Evolutionary conservation across 768 basidiomycete species (phyloP).

Genomic region (Lentinus tigrinus): DNA sequence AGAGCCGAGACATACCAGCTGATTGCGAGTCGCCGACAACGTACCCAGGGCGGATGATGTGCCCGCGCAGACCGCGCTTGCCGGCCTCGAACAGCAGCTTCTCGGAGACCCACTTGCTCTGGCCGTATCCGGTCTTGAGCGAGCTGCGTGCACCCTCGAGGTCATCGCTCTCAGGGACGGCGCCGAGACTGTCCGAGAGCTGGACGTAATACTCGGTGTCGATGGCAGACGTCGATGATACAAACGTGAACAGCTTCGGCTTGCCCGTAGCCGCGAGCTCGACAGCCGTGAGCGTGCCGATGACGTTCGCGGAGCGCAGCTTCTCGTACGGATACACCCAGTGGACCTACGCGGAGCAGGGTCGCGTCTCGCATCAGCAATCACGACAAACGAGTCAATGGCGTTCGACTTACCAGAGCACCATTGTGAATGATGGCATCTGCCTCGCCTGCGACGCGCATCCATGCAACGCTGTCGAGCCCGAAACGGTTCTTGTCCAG

Average conservation of each 20-base stretch:
- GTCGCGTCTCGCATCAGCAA: background rate
- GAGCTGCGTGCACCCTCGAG: conserved; percentile 77
- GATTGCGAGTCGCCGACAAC: conserved; percentile 89
- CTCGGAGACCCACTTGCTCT: conserved; percentile 98
- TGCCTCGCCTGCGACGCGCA: conserved; percentile 60
- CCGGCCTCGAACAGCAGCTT: conserved; percentile 92
- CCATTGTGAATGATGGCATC: conserved; percentile 94
- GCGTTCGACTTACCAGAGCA: conserved; percentile 72
- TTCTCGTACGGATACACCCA: conserved; percentile 99
- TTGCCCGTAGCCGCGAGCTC: conserved; percentile 72
- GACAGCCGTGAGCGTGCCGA: conserved; percentile 83
- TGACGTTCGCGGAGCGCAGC: conserved; percentile 88
- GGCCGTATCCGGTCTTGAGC: conserved; percentile 92
- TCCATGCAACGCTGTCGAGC: conserved; percentile 62
- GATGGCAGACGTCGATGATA: conserved; percentile 94
- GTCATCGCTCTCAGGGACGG: conserved; percentile 85
- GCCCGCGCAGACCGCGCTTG: conserved; percentile 76
- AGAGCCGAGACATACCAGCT: conserved; percentile 59
- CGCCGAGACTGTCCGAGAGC: conserved; percentile 71
- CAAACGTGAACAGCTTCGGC: conserved; percentile 82
- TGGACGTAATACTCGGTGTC: conserved; percentile 90
- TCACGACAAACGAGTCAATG: background rate
- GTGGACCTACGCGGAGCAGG: conserved; percentile 72
- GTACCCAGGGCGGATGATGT: conserved; percentile 92
- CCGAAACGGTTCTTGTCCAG: conserved; percentile 77